These are phyloP conservation scores for Neurospora sp. DNA, from an alignment of 495 filamentous ascomycete species.

Conservation along the genomic window DNA sequence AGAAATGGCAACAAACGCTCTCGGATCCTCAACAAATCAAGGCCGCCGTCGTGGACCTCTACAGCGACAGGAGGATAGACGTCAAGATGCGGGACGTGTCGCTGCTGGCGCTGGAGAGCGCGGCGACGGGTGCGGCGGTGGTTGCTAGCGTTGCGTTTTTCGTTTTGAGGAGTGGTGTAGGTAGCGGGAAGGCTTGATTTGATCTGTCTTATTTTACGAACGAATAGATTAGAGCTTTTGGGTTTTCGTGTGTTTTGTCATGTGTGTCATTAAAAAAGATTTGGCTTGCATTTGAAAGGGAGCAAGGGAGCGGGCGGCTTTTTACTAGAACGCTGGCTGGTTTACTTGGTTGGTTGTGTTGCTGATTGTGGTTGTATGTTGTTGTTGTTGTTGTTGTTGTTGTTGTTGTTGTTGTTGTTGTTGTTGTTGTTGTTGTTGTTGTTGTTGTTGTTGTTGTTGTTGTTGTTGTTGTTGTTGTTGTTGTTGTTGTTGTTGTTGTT, in stretches of 20 bases:
- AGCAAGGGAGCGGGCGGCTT: not conserved
- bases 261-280: too few relatives aligned
- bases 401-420: too few relatives aligned
- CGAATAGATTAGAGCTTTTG: too few relatives aligned
- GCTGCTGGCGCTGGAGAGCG: conserved; percentile 56
- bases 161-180: conserved; percentile 33
- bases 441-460: too few relatives aligned
- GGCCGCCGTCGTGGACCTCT: conserved; percentile 38
- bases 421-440: too few relatives aligned
- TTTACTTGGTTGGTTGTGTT: not conserved
- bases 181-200: not conserved
- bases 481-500: too few relatives aligned
- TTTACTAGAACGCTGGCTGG: not conserved
- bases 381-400: not conserved
- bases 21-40: conserved; percentile 30
- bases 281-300: not conserved
- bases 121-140: conserved; percentile 59
- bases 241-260: too few relatives aligned
- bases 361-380: not conserved
- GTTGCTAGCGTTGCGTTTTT: conserved; percentile 47
- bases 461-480: too few relatives aligned
- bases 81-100: conserved; percentile 68
- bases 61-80: conserved; percentile 60
- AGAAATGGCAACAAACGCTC: conserved; percentile 41
- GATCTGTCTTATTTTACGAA: too few relatives aligned